phyloP scores from a whole-genome alignment of 768 basidiomycete species.

The Kwoniella bestiolae region DNA sequence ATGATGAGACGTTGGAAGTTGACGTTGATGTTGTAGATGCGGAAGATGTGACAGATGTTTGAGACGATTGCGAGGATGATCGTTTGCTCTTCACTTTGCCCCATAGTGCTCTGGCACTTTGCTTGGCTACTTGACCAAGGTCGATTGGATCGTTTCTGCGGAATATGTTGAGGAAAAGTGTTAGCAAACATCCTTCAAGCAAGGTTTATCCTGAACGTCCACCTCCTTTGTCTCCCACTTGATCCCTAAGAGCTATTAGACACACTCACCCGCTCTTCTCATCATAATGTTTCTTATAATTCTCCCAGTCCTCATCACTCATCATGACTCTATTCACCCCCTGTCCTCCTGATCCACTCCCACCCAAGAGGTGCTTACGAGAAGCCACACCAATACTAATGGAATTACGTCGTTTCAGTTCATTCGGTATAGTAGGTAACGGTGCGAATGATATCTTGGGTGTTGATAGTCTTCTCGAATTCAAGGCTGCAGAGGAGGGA shows the following conservation, averaged over 20 bases:
- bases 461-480: constrained; percentile 11
- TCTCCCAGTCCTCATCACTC: constrained; percentile 51
- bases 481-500: constrained; percentile 29
- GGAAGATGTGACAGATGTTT: constrained; percentile 5
- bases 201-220: too few relatives aligned
- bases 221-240: too few relatives aligned
- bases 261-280: constrained; percentile 27
- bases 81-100: constrained; percentile 35
- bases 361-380: constrained; percentile 42
- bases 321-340: constrained; percentile 33
- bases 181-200: too few relatives aligned
- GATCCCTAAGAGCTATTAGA: too few relatives aligned
- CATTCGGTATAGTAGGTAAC: constrained; percentile 44
- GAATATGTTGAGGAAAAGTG: too few relatives aligned
- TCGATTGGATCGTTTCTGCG: constrained; percentile 40
- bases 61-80: constrained; percentile 10
- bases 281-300: constrained; percentile 43
- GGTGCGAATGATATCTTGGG: constrained; percentile 48
- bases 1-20: neutral
- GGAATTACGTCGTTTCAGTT: constrained; percentile 43
- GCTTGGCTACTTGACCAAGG: constrained; percentile 43
- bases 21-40: constrained; percentile 1
- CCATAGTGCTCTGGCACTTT: constrained; percentile 50
- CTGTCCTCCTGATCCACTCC: constrained; percentile 4
- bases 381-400: constrained; percentile 54